Percentiles rank a stretch among this genome's conserved stretches.
Evolutionary conservation across 805 yeast species (phyloP).

Genomic region (Lipomyces sp.): DNA sequence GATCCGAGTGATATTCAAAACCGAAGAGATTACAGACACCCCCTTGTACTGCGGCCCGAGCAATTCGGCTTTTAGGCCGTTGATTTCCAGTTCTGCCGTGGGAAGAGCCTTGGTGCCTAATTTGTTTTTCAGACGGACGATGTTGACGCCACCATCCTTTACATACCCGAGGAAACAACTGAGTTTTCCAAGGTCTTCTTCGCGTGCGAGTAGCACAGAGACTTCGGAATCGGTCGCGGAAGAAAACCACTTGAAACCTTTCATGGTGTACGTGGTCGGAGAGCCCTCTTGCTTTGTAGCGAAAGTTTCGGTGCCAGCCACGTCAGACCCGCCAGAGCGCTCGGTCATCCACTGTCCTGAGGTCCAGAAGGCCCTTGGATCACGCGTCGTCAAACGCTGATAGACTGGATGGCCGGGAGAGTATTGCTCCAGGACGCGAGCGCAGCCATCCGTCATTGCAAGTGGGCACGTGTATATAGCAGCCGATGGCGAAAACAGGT

Average conservation of each 20-base stretch:
- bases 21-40: conserved; percentile 34
- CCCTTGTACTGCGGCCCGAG: conserved; percentile 26
- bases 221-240: conserved; percentile 38
- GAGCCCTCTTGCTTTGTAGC: conserved; percentile 23
- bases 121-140: conserved; percentile 35
- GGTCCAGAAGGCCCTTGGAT: conserved; percentile 36
- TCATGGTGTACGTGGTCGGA: conserved; percentile 21
- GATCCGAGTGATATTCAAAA: conserved; percentile 34
- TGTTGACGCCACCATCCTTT: conserved; percentile 31
- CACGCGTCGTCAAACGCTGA: conserved; percentile 31
- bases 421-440: conserved; percentile 33
- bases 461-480: conserved; percentile 37
- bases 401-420: conserved; percentile 19
- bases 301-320: conserved; percentile 34
- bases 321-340: conserved; percentile 37
- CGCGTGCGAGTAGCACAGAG: conserved; percentile 34
- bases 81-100: conserved; percentile 36
- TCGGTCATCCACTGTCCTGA: conserved; percentile 40
- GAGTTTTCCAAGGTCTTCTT: conserved; percentile 30
- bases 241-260: conserved; percentile 38
- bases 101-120: conserved; percentile 37
- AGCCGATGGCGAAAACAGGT: conserved; percentile 35
- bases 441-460: conserved; percentile 40
- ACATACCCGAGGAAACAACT: conserved; percentile 36
- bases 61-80: conserved; percentile 29